Percentiles rank a stretch among this genome's conserved stretches.
These are phyloP conservation scores for Termitomyces bulborhizus DNA, from an alignment of 768 basidiomycete genomes.

Conservation along the genomic window DNA sequence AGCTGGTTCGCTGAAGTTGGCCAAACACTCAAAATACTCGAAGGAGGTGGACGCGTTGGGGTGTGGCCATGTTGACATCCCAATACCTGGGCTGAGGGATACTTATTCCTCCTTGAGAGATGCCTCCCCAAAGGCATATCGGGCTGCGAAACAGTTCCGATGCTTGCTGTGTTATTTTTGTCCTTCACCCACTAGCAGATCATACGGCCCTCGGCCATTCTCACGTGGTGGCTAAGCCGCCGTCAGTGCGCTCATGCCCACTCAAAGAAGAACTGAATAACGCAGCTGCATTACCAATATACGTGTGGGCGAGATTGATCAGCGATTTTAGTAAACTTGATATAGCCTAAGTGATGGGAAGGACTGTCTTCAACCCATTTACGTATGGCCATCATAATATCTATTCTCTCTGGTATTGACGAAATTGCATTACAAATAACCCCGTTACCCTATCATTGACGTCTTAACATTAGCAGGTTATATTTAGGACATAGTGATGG, in stretches of 20 bases:
- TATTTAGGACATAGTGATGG: not conserved
- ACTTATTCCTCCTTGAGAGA: not conserved
- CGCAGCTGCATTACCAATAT: not conserved
- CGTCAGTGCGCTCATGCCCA: not conserved
- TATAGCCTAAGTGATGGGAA: not conserved
- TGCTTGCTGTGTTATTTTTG: not conserved
- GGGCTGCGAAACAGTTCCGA: not conserved
- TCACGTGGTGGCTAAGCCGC: too few species aligned
- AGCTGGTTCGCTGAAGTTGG: conserved; percentile 67
- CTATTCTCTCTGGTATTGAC: not conserved
- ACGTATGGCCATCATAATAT: too few species aligned
- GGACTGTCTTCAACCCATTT: not conserved
- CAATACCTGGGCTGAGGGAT: not conserved
- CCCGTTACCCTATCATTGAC: not conserved
- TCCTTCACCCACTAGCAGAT: not conserved
- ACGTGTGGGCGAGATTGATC: not conserved
- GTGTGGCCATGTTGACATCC: conserved; percentile 40
- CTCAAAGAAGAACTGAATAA: not conserved
- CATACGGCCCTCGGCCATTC: not conserved
- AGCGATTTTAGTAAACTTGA: not conserved
- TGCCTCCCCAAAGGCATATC: not conserved
- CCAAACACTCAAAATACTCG: conserved; percentile 57
- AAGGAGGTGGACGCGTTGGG: conserved; percentile 42
- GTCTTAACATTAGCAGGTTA: not conserved
- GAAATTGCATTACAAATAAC: not conserved